Base-by-base conservation (phyloP, 768 basidiomycete genomes). In the Trametes coccinea region DNA sequence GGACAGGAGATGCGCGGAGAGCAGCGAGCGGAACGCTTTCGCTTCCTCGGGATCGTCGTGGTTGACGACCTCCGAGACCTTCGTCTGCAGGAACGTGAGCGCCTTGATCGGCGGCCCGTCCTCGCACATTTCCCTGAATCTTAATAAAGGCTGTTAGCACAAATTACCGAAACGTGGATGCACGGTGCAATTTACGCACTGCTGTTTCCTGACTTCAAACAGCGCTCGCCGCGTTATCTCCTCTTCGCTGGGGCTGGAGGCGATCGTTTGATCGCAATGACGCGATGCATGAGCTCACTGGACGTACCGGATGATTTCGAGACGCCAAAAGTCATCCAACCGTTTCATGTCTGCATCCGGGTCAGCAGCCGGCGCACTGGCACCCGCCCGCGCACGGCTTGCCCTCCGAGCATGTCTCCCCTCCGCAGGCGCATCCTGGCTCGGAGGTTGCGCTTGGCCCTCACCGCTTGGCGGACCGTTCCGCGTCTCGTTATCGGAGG, bases 51-150 rank as follows among this genome's bases (percentile, higher is more conserved):
- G 67, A 65, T 88, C 81, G 58, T 74, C 76, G 65, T 91, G 89
- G 70, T 92, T 83, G 16, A 92, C 91, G 3, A 90, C 85, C 1
- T 79, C 79, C 0, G 85, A 85, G 8, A 93, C 88, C 51, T 87
- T 80, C 0, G 78, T 84, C 71, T 88, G 87, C 37, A 93, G 75
- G 74, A 91, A 93, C 13, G 77, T 80, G 43, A 93, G 78, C 0
- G 92, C 88, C 67, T 85, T 82, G 27, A 89, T 79, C 0, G 84
- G 77, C 1, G 85, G 72, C 14, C 73, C 77, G 47, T 84, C 83
- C 71, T 85, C 84, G 68, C 89, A 90, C 81, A 92, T 86, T 69
- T 93, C 91, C n/a, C 87, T 84, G 75, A 92, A 93, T 66, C 91
- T 93, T 66, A 8, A 31, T 31, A 9, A 22, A 22, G 22, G 22